A percentile compares a stretch with the other conserved stretches of the same genome.
Conservation (phyloP, 116 monocot species). For the Phalaenopsis hybrid region DNA sequence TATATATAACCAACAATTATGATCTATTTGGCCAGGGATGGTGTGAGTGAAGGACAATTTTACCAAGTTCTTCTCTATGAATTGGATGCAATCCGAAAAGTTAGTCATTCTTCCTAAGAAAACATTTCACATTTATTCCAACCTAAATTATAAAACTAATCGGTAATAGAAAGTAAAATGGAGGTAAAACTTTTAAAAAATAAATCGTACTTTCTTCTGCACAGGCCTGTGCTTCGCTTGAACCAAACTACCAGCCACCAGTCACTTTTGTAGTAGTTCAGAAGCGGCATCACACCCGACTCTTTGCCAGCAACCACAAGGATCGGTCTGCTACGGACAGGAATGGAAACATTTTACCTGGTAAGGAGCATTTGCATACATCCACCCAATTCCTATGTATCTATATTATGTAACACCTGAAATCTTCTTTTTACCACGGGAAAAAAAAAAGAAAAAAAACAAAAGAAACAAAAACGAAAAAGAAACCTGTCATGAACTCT, state of each 20-base stretch:
- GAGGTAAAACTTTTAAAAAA: neutral
- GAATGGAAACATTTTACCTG: conserved; percentile 74
- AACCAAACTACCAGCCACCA: conserved; percentile 67
- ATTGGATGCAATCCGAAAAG: conserved; percentile 55
- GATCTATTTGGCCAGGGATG: conserved; percentile 28
- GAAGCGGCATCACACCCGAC: conserved; percentile 67
- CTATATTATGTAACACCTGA: too few species aligned
- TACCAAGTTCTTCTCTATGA: conserved; percentile 48
- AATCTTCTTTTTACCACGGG: too few species aligned
- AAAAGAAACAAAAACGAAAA: too few species aligned
- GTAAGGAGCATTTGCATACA: conserved; percentile 6
- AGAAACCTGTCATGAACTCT: too few species aligned
- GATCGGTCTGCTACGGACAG: conserved; percentile 42
- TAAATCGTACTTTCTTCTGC: neutral
- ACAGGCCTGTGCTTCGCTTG: conserved; percentile 77
- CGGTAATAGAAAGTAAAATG: neutral
- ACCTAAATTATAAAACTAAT: neutral
- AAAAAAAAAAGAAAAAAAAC: too few species aligned
- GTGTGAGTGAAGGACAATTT: conserved; percentile 59
- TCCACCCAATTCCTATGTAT: too few species aligned
- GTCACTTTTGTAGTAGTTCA: conserved; percentile 84
- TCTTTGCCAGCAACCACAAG: conserved; percentile 60
- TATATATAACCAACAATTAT: neutral
- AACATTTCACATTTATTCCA: conserved; percentile 3
- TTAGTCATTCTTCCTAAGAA: conserved; percentile 4